Evolutionary conservation across 2,329 filamentous ascomycete species (phyloP).

Genomic region (Ceratocystis eucalypticola): DNA sequence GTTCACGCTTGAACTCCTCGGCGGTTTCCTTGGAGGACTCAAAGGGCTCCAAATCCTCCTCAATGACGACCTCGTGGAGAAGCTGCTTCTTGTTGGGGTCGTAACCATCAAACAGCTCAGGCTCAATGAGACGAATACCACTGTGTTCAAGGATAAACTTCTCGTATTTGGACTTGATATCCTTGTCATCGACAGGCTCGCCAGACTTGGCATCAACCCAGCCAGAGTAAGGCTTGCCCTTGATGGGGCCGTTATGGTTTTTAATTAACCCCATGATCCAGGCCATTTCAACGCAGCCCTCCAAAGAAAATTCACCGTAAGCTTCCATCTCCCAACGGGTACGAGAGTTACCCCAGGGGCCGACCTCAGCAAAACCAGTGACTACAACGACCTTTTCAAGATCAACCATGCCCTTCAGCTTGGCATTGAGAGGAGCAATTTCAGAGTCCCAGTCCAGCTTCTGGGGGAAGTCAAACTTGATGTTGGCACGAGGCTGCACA

Average conservation of each 20-base stretch:
- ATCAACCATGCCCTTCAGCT: constrained; percentile 95
- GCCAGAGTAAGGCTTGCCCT: constrained; percentile 90
- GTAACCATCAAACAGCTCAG: constrained; percentile 91
- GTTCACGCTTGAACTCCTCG: constrained; percentile 91
- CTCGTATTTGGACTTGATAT: constrained; percentile 95
- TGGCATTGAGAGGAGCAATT: constrained; percentile 72
- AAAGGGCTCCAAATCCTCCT: constrained; percentile 93
- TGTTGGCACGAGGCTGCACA: constrained; percentile 87
- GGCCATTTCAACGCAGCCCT: constrained; percentile 97
- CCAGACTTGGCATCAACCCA: constrained; percentile 93
- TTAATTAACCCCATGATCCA: constrained; percentile 99
- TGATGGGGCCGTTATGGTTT: constrained; percentile 92
- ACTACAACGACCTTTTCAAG: constrained; percentile 96
- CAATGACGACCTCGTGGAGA: constrained; percentile 91
- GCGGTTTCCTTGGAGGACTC: constrained; percentile 95
- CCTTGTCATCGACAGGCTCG: constrained; percentile 94
- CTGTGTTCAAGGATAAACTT: constrained; percentile 92
- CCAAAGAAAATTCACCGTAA: constrained; percentile 87
- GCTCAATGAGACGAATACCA: constrained; percentile 94
- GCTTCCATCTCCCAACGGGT: constrained; percentile 99
- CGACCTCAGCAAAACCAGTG: constrained; percentile 89
- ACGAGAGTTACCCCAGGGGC: constrained; percentile 95
- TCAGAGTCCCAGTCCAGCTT: constrained; percentile 87
- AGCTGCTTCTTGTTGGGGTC: constrained; percentile 98
- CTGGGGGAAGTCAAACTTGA: constrained; percentile 91